These are phyloP conservation scores for Corylus americana DNA, from an alignment of 306 rosid species.

Conservation along the genomic window DNA sequence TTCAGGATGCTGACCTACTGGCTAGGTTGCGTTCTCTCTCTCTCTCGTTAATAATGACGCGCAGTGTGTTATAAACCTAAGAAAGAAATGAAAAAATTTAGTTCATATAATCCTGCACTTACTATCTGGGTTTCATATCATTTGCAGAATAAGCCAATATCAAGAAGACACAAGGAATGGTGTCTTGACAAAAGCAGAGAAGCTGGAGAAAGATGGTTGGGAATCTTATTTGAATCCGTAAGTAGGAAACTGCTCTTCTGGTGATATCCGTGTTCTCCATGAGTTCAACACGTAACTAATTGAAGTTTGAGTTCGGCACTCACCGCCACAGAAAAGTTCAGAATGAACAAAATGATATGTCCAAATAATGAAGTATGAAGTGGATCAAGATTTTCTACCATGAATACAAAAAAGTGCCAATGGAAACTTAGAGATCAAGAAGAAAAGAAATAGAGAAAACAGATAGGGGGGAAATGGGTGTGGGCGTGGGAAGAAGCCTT, in stretches of 20 bases:
- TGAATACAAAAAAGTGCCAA: neutral
- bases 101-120: too few species aligned
- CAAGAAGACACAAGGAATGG: too few species aligned
- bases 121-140: too few species aligned
- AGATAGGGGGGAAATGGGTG: too few species aligned
- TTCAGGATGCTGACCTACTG: constrained; percentile 37
- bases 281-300: neutral
- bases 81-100: too few species aligned
- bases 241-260: constrained; percentile 11
- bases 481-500: too few species aligned
- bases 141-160: too few species aligned
- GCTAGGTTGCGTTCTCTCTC: constrained; percentile 49
- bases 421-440: neutral
- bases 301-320: neutral
- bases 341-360: neutral
- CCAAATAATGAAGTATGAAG: neutral
- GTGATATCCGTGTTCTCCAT: constrained; percentile 7
- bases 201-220: constrained; percentile 57
- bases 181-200: too few species aligned
- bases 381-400: neutral
- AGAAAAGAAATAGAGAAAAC: too few species aligned
- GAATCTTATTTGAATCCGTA: constrained; percentile 44
- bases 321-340: neutral
- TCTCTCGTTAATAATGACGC: neutral
- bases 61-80: too few species aligned